Percentiles rank a stretch among this genome's conserved stretches.
Evolutionary conservation across 2,329 filamentous ascomycete species (phyloP).

Genomic region (Raffaelea arxii): DNA sequence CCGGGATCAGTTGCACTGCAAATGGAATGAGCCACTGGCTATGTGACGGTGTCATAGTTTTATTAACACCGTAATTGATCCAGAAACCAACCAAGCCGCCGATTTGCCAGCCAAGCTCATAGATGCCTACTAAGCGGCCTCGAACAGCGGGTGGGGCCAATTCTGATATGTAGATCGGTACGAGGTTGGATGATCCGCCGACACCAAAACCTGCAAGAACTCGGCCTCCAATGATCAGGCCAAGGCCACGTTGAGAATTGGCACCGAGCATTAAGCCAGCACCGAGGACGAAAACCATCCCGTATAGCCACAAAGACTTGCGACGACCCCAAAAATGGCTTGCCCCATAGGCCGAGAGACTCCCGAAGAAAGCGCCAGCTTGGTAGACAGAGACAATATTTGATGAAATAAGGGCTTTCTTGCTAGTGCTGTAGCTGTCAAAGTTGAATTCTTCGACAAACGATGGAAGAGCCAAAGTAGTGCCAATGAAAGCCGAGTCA

Average conservation of each 20-base stretch:
- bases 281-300: constrained; percentile 57
- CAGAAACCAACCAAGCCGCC: constrained; percentile 56
- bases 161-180: constrained; percentile 53
- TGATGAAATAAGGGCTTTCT: constrained; percentile 52
- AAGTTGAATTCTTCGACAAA: constrained; percentile 63
- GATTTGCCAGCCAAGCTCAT: constrained; percentile 56
- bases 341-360: constrained; percentile 56
- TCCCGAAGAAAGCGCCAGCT: constrained; percentile 75
- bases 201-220: constrained; percentile 56
- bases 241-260: constrained; percentile 51
- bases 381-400: constrained; percentile 79
- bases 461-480: constrained; percentile 33
- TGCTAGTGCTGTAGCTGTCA: constrained; percentile 29
- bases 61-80: constrained; percentile 55
- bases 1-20: constrained; percentile 57
- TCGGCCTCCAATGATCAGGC: constrained; percentile 50
- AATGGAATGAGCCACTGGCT: constrained; percentile 57
- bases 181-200: constrained; percentile 53
- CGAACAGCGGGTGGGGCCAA: constrained; percentile 52
- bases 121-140: constrained; percentile 55
- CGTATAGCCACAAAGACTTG: constrained; percentile 51
- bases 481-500: constrained; percentile 72
- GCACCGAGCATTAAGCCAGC: constrained; percentile 64
- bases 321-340: constrained; percentile 60
- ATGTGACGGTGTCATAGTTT: constrained; percentile 33